These are phyloP conservation scores for Capsicum rhomboideum DNA, from an alignment of 257 asterid genomes.

Conservation along the genomic window DNA sequence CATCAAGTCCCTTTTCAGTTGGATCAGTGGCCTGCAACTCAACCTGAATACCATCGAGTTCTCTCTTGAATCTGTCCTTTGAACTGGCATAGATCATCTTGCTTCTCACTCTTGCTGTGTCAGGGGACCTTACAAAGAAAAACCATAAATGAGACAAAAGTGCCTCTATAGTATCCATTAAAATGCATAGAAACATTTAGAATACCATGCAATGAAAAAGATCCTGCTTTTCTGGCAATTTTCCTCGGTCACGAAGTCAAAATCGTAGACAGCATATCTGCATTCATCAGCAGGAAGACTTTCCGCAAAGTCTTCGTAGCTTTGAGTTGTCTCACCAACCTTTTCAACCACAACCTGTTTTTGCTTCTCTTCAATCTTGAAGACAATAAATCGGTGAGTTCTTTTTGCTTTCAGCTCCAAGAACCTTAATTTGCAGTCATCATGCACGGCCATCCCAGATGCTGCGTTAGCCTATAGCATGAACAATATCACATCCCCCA, in stretches of 20 bases:
- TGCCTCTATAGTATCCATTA: not conserved
- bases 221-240: conserved; percentile 11
- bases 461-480: not conserved
- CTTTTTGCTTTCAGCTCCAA: not conserved
- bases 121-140: conserved; percentile 40
- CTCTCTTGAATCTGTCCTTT: conserved; percentile 38
- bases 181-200: not conserved
- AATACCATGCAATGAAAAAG: conserved; percentile 54
- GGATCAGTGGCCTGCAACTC: conserved; percentile 63
- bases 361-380: not conserved
- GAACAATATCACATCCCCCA: not conserved
- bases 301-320: not conserved
- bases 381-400: not conserved
- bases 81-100: conserved; percentile 57
- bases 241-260: not conserved
- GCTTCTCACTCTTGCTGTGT: conserved; percentile 49
- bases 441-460: not conserved
- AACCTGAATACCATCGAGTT: conserved; percentile 43
- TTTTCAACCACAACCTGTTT: not conserved
- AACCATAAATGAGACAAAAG: not conserved
- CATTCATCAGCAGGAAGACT: not conserved
- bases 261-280: not conserved
- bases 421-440: not conserved
- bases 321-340: not conserved
- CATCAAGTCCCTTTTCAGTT: conserved; percentile 61